Evolutionary conservation across 768 basidiomycete genomes (phyloP).

Genomic region (Strobilomyces dryophilus): DNA sequence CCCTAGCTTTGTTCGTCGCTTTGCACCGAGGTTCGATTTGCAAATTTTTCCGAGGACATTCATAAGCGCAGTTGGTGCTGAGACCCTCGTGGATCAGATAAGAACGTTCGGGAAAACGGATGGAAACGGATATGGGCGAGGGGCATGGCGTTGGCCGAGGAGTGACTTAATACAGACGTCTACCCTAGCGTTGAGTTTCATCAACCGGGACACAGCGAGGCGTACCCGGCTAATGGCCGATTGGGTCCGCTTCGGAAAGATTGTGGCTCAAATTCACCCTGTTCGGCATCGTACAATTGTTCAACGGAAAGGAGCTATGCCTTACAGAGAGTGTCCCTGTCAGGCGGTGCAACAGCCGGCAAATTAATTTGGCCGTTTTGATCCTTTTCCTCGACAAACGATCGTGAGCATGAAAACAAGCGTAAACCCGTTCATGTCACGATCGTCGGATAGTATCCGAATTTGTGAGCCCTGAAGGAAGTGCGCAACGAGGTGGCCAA

Average conservation of each 20-base stretch:
- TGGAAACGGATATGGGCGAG: conserved; percentile 32
- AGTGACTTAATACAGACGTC: conserved; percentile 34
- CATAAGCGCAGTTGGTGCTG: conserved; percentile 28
- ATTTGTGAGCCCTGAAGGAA: conserved; percentile 1
- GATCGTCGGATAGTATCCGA: background rate
- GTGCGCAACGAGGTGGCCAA: conserved; percentile 11
- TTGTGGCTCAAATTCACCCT: conserved; percentile 17
- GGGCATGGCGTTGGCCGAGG: conserved; percentile 18
- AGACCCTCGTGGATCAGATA: conserved; percentile 36
- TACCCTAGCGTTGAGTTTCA: conserved; percentile 46
- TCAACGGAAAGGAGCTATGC: conserved; percentile 3
- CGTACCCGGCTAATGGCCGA: conserved; percentile 42
- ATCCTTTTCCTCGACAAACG: conserved; percentile 11
- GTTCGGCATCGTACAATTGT: conserved; percentile 18
- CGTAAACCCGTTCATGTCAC: conserved; percentile 5
- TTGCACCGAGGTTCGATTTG: conserved; percentile 29
- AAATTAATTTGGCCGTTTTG: conserved; percentile 8
- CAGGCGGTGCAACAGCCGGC: conserved; percentile 19
- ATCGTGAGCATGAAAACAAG: conserved; percentile 1
- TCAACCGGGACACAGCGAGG: conserved; percentile 48
- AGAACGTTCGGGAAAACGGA: conserved; percentile 19
- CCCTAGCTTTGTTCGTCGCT: conserved; percentile 43
- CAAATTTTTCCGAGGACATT: conserved; percentile 34
- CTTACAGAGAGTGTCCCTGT: conserved; percentile 6
- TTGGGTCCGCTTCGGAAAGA: conserved; percentile 34